phyloP scores from a whole-genome alignment of 768 basidiomycete species.

The Agrocybe pediades region DNA sequence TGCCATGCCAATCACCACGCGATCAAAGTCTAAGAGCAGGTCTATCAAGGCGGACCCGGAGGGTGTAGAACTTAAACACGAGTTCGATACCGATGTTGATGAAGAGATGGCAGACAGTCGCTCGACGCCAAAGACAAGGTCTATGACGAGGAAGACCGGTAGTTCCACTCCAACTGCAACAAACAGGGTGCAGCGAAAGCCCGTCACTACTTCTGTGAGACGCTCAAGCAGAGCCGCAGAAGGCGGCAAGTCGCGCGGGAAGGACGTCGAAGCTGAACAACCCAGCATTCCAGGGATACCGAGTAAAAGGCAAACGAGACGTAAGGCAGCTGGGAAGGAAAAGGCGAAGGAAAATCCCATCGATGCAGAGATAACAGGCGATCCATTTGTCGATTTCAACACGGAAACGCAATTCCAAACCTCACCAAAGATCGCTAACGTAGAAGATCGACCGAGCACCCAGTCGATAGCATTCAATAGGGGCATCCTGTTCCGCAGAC shows the following conservation, averaged over 20 bases:
- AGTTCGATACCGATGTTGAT: not conserved
- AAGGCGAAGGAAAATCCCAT: not conserved
- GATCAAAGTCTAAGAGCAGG: too few relatives aligned
- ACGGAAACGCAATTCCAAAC: too few relatives aligned
- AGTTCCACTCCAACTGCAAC: too few relatives aligned
- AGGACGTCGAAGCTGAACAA: not conserved
- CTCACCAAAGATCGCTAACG: too few relatives aligned
- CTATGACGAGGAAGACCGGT: not conserved
- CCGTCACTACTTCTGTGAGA: not conserved
- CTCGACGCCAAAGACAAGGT: not conserved
- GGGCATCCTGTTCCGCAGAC: not conserved
- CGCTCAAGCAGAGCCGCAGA: not conserved
- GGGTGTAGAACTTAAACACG: not conserved
- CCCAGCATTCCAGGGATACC: not conserved
- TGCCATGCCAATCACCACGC: too few relatives aligned
- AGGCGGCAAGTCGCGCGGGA: not conserved
- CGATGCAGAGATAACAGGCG: not conserved
- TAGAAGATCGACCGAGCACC: not conserved
- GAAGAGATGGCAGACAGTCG: not conserved
- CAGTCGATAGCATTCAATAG: not conserved
- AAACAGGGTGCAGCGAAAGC: not conserved
- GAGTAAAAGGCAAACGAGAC: not conserved
- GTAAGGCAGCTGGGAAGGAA: not conserved
- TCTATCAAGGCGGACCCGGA: not conserved
- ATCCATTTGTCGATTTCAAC: not conserved